A percentile compares a stretch with the other conserved stretches of the same genome.
Evolutionary conservation across 1,139 yeast species (phyloP).

Genomic region (Geotrichum australiense): DNA sequence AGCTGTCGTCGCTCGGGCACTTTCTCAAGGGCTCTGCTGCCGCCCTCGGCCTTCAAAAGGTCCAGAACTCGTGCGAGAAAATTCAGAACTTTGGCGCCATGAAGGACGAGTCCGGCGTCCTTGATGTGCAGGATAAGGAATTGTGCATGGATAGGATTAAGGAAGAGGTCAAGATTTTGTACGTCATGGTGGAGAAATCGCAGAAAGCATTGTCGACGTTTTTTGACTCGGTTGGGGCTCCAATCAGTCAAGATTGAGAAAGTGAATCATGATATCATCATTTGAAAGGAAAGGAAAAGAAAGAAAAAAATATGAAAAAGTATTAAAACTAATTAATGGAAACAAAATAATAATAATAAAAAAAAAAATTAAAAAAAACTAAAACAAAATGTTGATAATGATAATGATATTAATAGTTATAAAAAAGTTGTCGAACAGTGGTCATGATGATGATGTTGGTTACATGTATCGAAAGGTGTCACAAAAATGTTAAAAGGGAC

Average conservation of each 20-base stretch:
- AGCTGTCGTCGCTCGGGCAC: constrained; percentile 76
- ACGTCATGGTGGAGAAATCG: constrained; percentile 28
- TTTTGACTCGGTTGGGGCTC: no score
- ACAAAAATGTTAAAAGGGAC: no score
- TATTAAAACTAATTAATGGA: no score
- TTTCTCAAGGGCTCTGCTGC: constrained; percentile 95
- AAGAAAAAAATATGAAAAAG: background rate
- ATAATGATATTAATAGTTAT: no score
- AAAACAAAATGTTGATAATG: background rate
- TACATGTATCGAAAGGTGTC: no score
- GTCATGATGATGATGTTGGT: no score
- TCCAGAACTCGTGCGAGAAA: constrained; percentile 83
- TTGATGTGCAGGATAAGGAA: constrained; percentile 27
- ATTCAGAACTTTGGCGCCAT: constrained; percentile 82
- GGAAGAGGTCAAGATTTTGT: no score
- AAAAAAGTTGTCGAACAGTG: no score
- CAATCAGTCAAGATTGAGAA: no score
- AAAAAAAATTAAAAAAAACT: background rate
- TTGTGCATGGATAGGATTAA: constrained; percentile 27
- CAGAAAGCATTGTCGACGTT: constrained; percentile 31
- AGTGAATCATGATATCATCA: no score
- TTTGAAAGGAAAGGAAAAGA: background rate
- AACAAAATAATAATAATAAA: no score
- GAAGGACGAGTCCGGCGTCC: constrained; percentile 36
- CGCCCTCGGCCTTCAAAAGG: constrained; percentile 75